Percentiles rank a stretch among this genome's conserved stretches.
Conservation (phyloP, 768 basidiomycete species). For the Lentinus tigrinus region DNA sequence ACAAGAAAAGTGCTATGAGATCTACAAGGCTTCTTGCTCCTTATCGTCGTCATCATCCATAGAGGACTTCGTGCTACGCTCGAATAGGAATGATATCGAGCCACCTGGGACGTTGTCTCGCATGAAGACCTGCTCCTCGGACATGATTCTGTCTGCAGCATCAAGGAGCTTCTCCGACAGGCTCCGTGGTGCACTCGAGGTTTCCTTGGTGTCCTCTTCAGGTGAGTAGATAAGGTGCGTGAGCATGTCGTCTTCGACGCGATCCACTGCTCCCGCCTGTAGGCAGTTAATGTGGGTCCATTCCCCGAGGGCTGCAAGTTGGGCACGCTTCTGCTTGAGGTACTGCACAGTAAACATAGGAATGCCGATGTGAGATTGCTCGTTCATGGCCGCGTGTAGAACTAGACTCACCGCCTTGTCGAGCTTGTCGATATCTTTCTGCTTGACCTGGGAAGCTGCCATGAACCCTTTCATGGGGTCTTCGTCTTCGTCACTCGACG, state of each 20-base stretch:
- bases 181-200: constrained; percentile 22
- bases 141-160: constrained; percentile 49
- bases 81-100: constrained; percentile 75
- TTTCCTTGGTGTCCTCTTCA: constrained; percentile 12
- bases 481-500: constrained; percentile 28
- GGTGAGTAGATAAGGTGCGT: constrained; percentile 43
- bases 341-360: constrained; percentile 42
- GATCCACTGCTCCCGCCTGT: constrained; percentile 38
- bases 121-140: constrained; percentile 28
- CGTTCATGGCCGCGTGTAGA: neutral
- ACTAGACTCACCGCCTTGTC: constrained; percentile 51
- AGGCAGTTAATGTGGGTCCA: constrained; percentile 88
- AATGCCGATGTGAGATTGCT: neutral
- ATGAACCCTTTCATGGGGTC: constrained; percentile 50
- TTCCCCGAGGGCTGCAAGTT: constrained; percentile 69
- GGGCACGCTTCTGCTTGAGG: constrained; percentile 63
- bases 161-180: constrained; percentile 34
- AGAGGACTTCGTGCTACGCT: constrained; percentile 44
- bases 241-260: constrained; percentile 67
- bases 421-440: constrained; percentile 40
- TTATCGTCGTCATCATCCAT: constrained; percentile 14
- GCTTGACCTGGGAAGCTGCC: constrained; percentile 60
- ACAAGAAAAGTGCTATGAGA: neutral
- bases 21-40: neutral
- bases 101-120: constrained; percentile 58